Evolutionary conservation across 2,329 filamentous ascomycete species (phyloP).

Genomic region (Lizonia empirigonia): DNA sequence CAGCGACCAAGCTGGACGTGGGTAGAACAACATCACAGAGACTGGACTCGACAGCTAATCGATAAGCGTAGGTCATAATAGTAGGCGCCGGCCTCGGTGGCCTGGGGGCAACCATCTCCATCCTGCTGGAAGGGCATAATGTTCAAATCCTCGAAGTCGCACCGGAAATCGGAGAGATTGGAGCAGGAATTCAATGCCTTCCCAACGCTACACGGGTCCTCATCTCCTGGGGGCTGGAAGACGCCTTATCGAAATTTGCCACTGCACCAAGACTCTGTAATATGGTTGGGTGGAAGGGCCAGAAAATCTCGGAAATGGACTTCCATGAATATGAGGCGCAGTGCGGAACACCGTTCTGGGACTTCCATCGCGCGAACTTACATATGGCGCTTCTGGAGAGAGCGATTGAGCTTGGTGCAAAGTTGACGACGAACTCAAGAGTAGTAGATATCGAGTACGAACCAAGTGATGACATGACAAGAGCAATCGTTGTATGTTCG

Average conservation of each 20-base stretch:
- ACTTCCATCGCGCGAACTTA: conserved; percentile 61
- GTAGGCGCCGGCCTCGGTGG: conserved; percentile 64
- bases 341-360: conserved; percentile 56
- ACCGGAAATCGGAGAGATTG: conserved; percentile 55
- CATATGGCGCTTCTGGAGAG: conserved; percentile 56
- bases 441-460: conserved; percentile 52
- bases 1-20: conserved; percentile 37
- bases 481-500: conserved; percentile 49
- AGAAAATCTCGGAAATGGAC: conserved; percentile 56
- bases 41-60: not conserved
- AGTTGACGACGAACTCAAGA: conserved; percentile 52
- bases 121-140: conserved; percentile 54
- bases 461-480: conserved; percentile 26
- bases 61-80: conserved; percentile 50
- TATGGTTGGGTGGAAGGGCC: conserved; percentile 61
- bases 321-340: conserved; percentile 50
- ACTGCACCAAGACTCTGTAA: conserved; percentile 52
- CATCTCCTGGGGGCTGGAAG: conserved; percentile 56
- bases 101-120: conserved; percentile 57
- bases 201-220: conserved; percentile 57
- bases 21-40: not conserved
- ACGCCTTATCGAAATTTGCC: conserved; percentile 50
- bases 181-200: conserved; percentile 59
- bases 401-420: conserved; percentile 56
- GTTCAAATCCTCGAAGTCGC: conserved; percentile 58